Evolutionary conservation across 805 yeast genomes (phyloP).

Genomic region (Saccharomycopsis vini): DNA sequence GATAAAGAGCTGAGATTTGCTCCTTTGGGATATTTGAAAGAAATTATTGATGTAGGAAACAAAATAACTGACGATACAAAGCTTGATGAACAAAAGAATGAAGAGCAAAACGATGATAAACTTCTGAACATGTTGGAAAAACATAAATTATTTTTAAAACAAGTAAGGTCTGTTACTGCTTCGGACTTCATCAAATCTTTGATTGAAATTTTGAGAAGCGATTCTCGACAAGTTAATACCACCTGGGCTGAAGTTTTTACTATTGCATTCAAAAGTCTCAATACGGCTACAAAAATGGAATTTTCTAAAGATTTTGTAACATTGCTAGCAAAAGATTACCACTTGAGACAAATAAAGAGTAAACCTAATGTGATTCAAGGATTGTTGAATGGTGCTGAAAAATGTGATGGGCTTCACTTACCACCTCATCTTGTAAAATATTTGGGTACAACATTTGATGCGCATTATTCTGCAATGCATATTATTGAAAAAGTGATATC

Average conservation of each 20-base stretch:
- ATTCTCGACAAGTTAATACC: slow-evolving; percentile 65
- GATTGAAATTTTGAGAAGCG: slow-evolving; percentile 71
- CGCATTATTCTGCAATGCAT: slow-evolving; percentile 85
- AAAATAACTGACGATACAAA: slow-evolving; percentile 9
- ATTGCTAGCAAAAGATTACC: slow-evolving; percentile 82
- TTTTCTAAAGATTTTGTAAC: slow-evolving; percentile 75
- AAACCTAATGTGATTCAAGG: slow-evolving; percentile 84
- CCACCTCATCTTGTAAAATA: slow-evolving; percentile 94
- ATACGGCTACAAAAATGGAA: slow-evolving; percentile 65
- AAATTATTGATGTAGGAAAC: slow-evolving; percentile 17
- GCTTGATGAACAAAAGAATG: slow-evolving; percentile 13
- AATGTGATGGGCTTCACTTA: slow-evolving; percentile 61
- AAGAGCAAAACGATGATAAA: slow-evolving; percentile 19
- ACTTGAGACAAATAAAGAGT: slow-evolving; percentile 77
- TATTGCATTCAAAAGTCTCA: slow-evolving; percentile 43
- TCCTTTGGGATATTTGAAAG: slow-evolving; percentile 32
- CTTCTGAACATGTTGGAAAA: slow-evolving; percentile 26
- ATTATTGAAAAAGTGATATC: slow-evolving; percentile 59
- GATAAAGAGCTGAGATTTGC: slow-evolving; percentile 45
- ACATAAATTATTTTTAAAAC: slow-evolving; percentile 28
- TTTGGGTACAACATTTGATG: slow-evolving; percentile 74
- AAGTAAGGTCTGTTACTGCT: slow-evolving; percentile 34
- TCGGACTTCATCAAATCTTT: slow-evolving; percentile 61
- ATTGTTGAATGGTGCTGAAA: slow-evolving; percentile 72
- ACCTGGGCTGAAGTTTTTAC: slow-evolving; percentile 86